Conservation (phyloP, 2,329 filamentous ascomycete genomes). For the Fusarium sp. region DNA sequence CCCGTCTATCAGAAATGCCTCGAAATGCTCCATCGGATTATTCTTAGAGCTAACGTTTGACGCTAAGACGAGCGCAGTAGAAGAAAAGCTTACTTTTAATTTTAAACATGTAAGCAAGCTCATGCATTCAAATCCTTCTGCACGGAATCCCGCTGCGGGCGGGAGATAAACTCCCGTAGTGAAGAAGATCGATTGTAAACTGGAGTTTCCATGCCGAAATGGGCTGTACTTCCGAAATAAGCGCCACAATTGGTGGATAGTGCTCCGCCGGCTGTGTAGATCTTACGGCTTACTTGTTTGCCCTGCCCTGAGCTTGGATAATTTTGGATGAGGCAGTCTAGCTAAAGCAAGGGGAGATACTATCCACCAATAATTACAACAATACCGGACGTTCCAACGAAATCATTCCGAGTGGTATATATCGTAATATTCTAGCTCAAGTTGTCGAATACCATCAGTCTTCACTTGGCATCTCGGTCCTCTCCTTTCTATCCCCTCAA, state of each 20-base stretch:
- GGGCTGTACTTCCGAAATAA: neutral
- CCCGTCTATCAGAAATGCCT: neutral
- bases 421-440: neutral
- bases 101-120: neutral
- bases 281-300: neutral
- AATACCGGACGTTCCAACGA: too few species aligned
- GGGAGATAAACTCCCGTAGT: neutral
- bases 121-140: neutral
- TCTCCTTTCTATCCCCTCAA: accelerated
- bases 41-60: neutral
- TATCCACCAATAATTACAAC: neutral
- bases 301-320: neutral
- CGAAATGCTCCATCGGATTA: neutral
- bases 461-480: neutral
- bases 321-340: neutral
- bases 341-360: too few species aligned
- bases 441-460: neutral
- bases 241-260: neutral
- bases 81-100: neutral
- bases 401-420: neutral
- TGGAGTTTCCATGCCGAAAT: neutral
- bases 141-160: neutral
- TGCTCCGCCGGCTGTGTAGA: neutral
- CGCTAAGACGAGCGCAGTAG: neutral
- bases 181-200: accelerated